A percentile compares a stretch with the other conserved stretches of the same genome.
These are phyloP conservation scores for Diplogelasinospora grovesii DNA, from an alignment of 495 filamentous ascomycete genomes.

Conservation along the genomic window DNA sequence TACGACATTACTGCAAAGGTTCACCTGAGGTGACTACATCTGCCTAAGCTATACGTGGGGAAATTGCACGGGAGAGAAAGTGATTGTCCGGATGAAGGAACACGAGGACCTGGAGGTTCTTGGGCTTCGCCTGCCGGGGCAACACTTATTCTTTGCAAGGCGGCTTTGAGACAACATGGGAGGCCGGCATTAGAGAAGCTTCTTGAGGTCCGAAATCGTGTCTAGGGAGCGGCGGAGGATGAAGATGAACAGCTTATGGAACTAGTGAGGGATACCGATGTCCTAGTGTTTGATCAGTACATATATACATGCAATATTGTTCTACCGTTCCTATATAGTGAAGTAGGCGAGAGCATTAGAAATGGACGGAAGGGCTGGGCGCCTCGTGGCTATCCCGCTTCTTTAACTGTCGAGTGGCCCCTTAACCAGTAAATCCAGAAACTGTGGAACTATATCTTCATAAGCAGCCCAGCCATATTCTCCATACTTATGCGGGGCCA, in stretches of 20 bases:
- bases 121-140: background rate
- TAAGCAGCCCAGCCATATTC: no score
- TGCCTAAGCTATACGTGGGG: constrained; percentile 2
- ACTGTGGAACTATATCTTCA: no score
- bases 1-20: background rate
- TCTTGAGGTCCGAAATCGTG: constrained; percentile 2
- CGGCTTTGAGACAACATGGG: constrained; percentile 1
- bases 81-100: background rate
- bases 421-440: no score
- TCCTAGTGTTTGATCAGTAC: constrained; percentile 1
- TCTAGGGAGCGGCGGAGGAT: background rate
- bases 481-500: no score
- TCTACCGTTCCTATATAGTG: no score
- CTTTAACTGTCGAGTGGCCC: no score
- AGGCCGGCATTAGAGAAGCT: background rate
- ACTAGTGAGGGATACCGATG: background rate
- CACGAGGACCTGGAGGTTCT: background rate
- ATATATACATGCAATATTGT: no score
- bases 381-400: no score
- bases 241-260: constrained; percentile 3
- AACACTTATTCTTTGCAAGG: constrained; percentile 1
- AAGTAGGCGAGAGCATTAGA: no score
- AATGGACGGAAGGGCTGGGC: no score
- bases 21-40: constrained; percentile 1
- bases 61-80: constrained; percentile 1